Conservation (phyloP, 2,329 filamentous ascomycete species). For the Hypoxylon sp. region DNA sequence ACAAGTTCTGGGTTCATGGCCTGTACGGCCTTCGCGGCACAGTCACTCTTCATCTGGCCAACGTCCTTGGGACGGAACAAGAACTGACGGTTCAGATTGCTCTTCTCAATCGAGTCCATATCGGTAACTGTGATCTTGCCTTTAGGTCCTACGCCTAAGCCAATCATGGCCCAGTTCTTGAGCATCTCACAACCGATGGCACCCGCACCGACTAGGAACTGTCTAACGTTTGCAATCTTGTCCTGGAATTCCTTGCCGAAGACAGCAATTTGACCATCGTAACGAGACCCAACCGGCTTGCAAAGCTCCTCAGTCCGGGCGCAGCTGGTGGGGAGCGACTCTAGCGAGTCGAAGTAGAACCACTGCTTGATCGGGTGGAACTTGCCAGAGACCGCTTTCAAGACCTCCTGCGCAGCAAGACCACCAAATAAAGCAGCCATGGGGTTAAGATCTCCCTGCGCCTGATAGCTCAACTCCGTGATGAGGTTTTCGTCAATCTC, state of each 20-base stretch:
- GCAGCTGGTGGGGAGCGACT: conserved; percentile 85
- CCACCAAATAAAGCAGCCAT: conserved; percentile 97
- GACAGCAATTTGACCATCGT: conserved; percentile 97
- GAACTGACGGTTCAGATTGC: conserved; percentile 98
- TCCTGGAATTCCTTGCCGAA: conserved; percentile 95
- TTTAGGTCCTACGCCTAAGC: conserved; percentile 87
- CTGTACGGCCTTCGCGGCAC: conserved; percentile 89
- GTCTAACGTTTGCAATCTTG: conserved; percentile 88
- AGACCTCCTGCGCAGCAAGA: conserved; percentile 90
- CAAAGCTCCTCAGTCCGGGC: conserved; percentile 88
- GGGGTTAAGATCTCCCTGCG: conserved; percentile 88
- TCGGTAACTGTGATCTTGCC: conserved; percentile 95
- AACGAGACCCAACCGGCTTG: conserved; percentile 86
- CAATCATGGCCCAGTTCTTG: conserved; percentile 99
- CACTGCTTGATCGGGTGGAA: conserved; percentile 96
- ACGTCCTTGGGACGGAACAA: conserved; percentile 95
- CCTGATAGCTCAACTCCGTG: conserved; percentile 94
- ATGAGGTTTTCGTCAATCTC: conserved; percentile 94
- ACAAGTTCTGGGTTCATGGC: conserved; percentile 94
- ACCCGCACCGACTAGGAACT: conserved; percentile 96
- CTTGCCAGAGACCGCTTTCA: conserved; percentile 98
- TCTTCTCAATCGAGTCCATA: conserved; percentile 99
- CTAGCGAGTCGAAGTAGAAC: conserved; percentile 98
- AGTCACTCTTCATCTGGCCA: conserved; percentile 96
- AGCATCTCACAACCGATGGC: conserved; percentile 99